Evolutionary conservation across 257 asterid genomes (phyloP), one percentile per base, ranked within the genome.

Genomic region (Solanum gracilifrons): DNA sequence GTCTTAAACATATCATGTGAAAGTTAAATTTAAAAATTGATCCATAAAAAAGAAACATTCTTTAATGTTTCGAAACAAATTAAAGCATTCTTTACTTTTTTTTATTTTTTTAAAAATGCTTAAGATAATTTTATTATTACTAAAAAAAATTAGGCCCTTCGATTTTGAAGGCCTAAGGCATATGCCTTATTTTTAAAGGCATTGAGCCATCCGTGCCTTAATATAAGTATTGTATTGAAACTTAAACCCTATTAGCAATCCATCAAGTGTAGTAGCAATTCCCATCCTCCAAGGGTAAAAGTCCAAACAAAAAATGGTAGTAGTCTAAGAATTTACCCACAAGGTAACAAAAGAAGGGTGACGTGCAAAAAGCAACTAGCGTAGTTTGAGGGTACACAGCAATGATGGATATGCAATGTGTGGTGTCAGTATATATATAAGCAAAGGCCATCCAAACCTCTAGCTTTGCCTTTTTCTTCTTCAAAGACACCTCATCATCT

Each of bases 401-500:
- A 32, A 80, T 29, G 85, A 82, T 82, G 85, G 85, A 82, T 82
- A 82, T 48, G 18, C 69, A 82, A 48, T 82, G 85, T 82, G 85
- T 82, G 85, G 85, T 82, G 41, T 82, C 68, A 48, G 29, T 16
- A 80, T 80, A 46, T 80, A 80, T 48, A 48, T 80, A 48, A 46
- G 41, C 41, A 18, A 80, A 80, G 69, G 11, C 9, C 85, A 80
- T 80, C 85, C 69, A 80, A 48, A 66, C 85, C 85, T 80, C 23
- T 48, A 80, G 69, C 68, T 48, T 80, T 80, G 68, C 69, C 55
- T 20, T 69, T 46, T 43, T 80, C 66, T 43, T 37, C 16, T 43
- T 80, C 37, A 60, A 87, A 55, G 96, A 94, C 97, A 92, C 93
- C 93, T 94, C 95, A 93, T 91, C 92, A 71, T 46, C 87, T 74